Evolutionary conservation across 2,329 filamentous ascomycete species (phyloP), one percentile per base, ranked within the genome.

Genomic region (Alternaria brassicae): DNA sequence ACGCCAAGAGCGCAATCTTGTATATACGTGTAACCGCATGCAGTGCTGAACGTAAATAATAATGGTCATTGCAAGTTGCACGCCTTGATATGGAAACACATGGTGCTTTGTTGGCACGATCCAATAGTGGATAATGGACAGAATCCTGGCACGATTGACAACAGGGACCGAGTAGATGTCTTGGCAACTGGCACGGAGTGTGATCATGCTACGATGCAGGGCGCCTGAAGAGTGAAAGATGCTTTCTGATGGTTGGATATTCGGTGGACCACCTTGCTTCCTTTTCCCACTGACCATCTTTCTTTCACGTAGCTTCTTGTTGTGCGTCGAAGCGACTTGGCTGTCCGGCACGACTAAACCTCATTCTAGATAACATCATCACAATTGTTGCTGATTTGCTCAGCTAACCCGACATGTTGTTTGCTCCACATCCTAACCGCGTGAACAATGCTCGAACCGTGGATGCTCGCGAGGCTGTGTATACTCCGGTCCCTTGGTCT

Each of bases 401-500:
- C 48, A 34, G 32, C n/a, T 5, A 8, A 27, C 13, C 21, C 47
- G 10, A 37, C 21, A 15, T 39, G 15, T 28, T 39, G 4, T 50
- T 7, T 15, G 19, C 48, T 39, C 21, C 21, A 39, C 32, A 27
- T 50, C 19, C 47, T 10, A 17, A 39, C n/a, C 17, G 23, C 44
- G 19, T 3, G 2, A 21, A 21, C 45, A 28, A 21, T 12, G 13
- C 34, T 28, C 25, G 48, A 27, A 15, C 30, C 32, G 32, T 39
- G 25, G 37, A 23, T 49, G 49, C 19, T 34, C 44, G 44, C 53
- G 45, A 58, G 61, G 61, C 61, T 57, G 36, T 58, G 54, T 39
- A 41, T 37, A 39, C 32, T 28, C 50, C 30, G 40, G 49, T 55
- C 53, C 51, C 19, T 25, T 54, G 52, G 52, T 48, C 45, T 41